Evolutionary conservation across 192 early-diverging fungal genomes (phyloP).

Genomic region (Lunasporangiospora selenospora): DNA sequence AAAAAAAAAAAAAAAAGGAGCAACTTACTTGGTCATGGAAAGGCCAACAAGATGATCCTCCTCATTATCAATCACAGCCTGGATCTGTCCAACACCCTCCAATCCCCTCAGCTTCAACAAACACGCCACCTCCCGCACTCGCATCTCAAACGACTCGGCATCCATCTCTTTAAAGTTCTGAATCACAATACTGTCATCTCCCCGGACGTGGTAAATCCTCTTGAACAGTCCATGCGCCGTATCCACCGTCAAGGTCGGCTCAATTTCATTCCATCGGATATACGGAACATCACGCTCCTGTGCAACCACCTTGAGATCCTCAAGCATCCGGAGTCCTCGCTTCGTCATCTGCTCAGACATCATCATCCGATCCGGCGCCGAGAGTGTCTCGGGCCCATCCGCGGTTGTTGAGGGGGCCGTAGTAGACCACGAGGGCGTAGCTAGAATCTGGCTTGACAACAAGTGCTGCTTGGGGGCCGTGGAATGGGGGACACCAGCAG

Average conservation of each 20-base stretch:
- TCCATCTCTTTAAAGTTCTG: slow-evolving; percentile 67
- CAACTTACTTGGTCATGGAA: slow-evolving; percentile 60
- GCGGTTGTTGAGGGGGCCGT: no score
- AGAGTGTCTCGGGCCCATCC: not conserved
- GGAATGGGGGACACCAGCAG: no score
- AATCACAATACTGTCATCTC: slow-evolving; percentile 52
- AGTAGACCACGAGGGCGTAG: not conserved
- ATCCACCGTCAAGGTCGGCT: slow-evolving; percentile 41
- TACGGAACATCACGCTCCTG: slow-evolving; percentile 39
- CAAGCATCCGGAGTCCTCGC: slow-evolving; percentile 24
- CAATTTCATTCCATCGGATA: slow-evolving; percentile 27
- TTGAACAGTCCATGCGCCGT: slow-evolving; percentile 65
- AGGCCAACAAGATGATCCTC: slow-evolving; percentile 62
- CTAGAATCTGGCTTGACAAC: slow-evolving; percentile 22
- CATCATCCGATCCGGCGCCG: slow-evolving; percentile 12
- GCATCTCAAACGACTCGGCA: slow-evolving; percentile 54
- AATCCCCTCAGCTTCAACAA: slow-evolving; percentile 56
- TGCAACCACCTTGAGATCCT: slow-evolving; percentile 20
- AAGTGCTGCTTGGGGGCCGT: no score
- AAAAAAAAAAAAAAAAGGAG: not conserved
- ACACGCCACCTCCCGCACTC: slow-evolving; percentile 64
- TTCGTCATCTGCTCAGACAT: slow-evolving; percentile 32
- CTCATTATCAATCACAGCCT: slow-evolving; percentile 56
- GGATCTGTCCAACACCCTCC: slow-evolving; percentile 61
- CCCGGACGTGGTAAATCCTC: slow-evolving; percentile 58